Percentiles rank a stretch among this genome's conserved stretches.
Conservation (phyloP, 352 stramenopile genomes). For the Globisporangium acanthophoron region DNA sequence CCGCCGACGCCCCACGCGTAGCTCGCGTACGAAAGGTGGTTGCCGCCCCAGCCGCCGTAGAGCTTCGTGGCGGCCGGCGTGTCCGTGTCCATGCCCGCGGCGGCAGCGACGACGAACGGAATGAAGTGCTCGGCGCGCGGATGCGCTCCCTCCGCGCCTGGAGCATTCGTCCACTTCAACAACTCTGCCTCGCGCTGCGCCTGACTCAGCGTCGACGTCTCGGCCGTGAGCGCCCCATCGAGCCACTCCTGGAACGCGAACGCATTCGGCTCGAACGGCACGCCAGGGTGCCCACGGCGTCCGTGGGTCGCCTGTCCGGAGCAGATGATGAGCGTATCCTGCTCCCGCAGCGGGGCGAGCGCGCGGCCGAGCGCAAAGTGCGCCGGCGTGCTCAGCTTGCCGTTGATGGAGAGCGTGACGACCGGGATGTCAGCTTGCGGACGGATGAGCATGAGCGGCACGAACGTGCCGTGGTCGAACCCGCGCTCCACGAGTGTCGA, state of each 20-base stretch:
- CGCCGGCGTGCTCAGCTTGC: constrained; percentile 34
- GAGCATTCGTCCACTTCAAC: constrained; percentile 33
- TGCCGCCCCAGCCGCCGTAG: constrained; percentile 30
- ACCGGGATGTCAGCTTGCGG: constrained; percentile 81
- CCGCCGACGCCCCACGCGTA: constrained; percentile 26
- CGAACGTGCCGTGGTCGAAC: constrained; percentile 88
- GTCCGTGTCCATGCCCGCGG: constrained; percentile 42
- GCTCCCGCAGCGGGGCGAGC: constrained; percentile 48
- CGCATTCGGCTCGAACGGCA: constrained; percentile 10
- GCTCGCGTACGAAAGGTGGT: constrained; percentile 33
- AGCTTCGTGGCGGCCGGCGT: constrained; percentile 23
- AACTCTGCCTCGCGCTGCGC: constrained; percentile 31
- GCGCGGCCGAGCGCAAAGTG: constrained; percentile 69
- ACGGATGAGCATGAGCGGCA: constrained; percentile 84
- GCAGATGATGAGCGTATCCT: constrained; percentile 82
- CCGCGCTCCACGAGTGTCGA: constrained; percentile 47
- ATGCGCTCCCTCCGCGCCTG: constrained; percentile 29
- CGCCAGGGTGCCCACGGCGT: background rate
- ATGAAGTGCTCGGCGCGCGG: constrained; percentile 49
- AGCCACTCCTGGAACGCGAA: constrained; percentile 42
- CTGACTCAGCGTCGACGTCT: constrained; percentile 18
- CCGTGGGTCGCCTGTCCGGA: constrained; percentile 60
- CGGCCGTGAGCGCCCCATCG: constrained; percentile 23
- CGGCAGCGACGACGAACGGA: constrained; percentile 45
- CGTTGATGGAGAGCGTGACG: constrained; percentile 76